phyloP scores from a whole-genome alignment of 805 yeast species.

The Kuraishia hungarica region DNA sequence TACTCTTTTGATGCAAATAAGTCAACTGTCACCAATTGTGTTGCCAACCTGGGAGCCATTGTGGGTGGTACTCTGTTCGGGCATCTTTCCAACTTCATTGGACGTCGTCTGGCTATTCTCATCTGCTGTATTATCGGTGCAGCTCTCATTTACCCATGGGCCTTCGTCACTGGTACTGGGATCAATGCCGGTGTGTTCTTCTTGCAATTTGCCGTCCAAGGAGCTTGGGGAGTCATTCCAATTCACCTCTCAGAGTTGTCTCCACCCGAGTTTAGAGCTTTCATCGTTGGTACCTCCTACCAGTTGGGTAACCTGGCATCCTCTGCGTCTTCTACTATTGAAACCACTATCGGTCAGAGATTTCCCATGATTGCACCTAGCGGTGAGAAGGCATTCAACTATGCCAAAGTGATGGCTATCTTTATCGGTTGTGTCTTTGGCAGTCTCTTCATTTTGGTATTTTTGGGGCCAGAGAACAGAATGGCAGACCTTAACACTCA shows the following conservation, averaged over 20 bases:
- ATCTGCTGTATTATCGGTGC: slow-evolving; percentile 48
- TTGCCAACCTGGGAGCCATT: slow-evolving; percentile 52
- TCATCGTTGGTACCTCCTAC: slow-evolving; percentile 55
- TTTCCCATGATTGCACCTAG: slow-evolving; percentile 40
- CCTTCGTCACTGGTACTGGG: slow-evolving; percentile 34
- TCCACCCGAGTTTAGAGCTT: slow-evolving; percentile 54
- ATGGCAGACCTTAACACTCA: not conserved
- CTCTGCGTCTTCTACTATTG: slow-evolving; percentile 65
- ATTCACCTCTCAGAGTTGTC: slow-evolving; percentile 53
- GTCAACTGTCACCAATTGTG: slow-evolving; percentile 46
- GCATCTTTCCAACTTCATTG: slow-evolving; percentile 44
- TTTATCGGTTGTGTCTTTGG: slow-evolving; percentile 60
- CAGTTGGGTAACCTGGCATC: slow-evolving; percentile 67
- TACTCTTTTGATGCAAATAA: slow-evolving; percentile 30
- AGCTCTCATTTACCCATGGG: slow-evolving; percentile 58
- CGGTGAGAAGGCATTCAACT: slow-evolving; percentile 33
- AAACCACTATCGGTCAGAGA: slow-evolving; percentile 48
- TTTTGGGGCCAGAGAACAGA: slow-evolving; percentile 49
- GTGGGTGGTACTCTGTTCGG: slow-evolving; percentile 49
- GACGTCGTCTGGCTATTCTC: slow-evolving; percentile 46
- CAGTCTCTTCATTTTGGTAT: slow-evolving; percentile 34
- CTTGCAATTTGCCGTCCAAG: slow-evolving; percentile 57
- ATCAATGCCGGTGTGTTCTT: slow-evolving; percentile 54
- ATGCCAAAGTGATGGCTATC: slow-evolving; percentile 65
- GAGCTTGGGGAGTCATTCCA: slow-evolving; percentile 64